These are phyloP conservation scores for Ceratocystis destructans DNA, from an alignment of 2,329 filamentous ascomycete species.

Conservation along the genomic window DNA sequence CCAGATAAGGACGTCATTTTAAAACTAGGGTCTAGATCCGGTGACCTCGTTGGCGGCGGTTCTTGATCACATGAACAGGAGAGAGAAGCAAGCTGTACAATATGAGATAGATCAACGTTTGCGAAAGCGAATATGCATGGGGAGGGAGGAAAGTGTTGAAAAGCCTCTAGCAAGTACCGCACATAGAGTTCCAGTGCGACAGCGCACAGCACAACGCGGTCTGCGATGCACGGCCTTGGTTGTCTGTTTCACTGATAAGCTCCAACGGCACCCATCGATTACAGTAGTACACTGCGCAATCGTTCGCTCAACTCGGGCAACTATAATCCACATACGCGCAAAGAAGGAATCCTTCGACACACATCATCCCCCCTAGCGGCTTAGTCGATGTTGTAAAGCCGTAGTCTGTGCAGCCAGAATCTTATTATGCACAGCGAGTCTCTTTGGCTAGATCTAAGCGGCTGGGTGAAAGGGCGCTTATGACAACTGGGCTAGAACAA, in stretches of 20 bases:
- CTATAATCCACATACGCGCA: not conserved
- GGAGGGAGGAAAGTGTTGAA: not conserved
- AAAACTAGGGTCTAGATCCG: conserved; percentile 4
- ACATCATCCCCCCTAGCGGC: not conserved
- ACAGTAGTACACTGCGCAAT: no score
- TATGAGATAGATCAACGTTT: not conserved
- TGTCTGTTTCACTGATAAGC: no score
- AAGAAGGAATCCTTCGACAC: conserved; percentile 1
- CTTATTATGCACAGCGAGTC: not conserved
- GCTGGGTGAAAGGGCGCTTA: not conserved
- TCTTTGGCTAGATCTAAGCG: not conserved
- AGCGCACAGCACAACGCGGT: not conserved
- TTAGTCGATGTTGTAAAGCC: conserved; percentile 6
- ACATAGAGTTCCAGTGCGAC: not conserved
- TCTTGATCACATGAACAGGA: not conserved
- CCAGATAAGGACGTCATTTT: not conserved
- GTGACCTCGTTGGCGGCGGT: not conserved
- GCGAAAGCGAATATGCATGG: not conserved
- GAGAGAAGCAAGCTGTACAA: not conserved
- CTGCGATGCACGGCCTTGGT: no score
- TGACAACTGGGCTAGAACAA: not conserved
- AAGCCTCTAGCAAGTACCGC: not conserved
- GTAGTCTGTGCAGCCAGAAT: not conserved
- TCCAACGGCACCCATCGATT: no score
- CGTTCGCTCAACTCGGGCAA: not conserved